Evolutionary conservation across 345 rosid genomes (phyloP), one percentile per base, ranked within the genome.

Genomic region (Garcia nutans): DNA sequence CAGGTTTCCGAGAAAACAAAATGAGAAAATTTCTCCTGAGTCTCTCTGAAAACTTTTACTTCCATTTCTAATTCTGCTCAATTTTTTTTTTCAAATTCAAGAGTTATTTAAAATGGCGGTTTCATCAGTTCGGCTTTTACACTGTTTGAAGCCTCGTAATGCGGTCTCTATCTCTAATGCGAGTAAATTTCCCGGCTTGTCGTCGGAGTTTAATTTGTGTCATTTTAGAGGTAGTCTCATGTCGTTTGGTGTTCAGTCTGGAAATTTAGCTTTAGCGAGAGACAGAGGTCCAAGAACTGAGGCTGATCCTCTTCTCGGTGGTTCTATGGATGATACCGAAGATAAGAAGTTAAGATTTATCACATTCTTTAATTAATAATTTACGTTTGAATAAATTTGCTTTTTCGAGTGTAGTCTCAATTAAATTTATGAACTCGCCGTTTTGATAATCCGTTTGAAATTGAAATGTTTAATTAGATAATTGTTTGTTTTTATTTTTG

Each of bases 291-390:
- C 84, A 76, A 88, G 84, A 68, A 60, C 80, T n/a, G 89, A 83
- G 47, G 81, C 55, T 71, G 87, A 78, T 70, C 72, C 86, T 64
- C 82, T 82, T 83, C 67, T 82, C 61, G 79, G 82, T 76, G 85
- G 87, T 72, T 77, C 94, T 19, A 45, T 79, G 69, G 83, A 84
- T 75, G 79, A 62, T 71, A 78, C 80, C 69, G 85, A 78, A 71
- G 90, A 85, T 71, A 87, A 90, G 80, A 91, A 86, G 93, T 96
- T 92, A 81, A 65, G 26, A 72, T 31, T 26, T 9, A 16, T 37
- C 24, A 9, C 55, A 16, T 24, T 23, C 1, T 45, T 44, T 26
- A 5, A 54, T 16, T 15, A 16, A 11, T 3, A 50, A 47, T 47
- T 50, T 50, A 3, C 55, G 13, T 4, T 11, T 6, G 55, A 50